Conservation (phyloP, 1,284 basidiomycete genomes). For the Leucoagaricus sp. region DNA sequence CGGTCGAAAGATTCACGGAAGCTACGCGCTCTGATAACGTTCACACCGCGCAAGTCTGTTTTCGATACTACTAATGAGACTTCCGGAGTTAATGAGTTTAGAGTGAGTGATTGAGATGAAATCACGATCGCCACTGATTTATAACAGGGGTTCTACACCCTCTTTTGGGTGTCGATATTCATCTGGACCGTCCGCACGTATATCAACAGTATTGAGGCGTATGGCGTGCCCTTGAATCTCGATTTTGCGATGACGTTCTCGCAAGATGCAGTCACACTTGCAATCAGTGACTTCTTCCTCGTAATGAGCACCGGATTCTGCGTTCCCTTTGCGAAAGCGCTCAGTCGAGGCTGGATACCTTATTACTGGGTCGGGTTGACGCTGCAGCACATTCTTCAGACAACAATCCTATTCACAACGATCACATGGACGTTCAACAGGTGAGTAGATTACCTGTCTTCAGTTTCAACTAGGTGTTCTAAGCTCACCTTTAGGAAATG, state of each 20-base stretch:
- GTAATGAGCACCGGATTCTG: constrained; percentile 76
- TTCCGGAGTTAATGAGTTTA: constrained; percentile 81
- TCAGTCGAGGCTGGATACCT: constrained; percentile 76
- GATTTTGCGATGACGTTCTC: constrained; percentile 90
- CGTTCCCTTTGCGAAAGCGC: constrained; percentile 81
- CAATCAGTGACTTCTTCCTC: constrained; percentile 82
- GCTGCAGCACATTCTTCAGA: constrained; percentile 81
- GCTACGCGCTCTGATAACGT: constrained; percentile 76
- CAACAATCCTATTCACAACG: constrained; percentile 64
- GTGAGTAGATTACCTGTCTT: constrained; percentile 33
- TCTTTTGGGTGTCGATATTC: constrained; percentile 91
- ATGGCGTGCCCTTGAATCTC: constrained; percentile 79
- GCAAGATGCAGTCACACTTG: constrained; percentile 81
- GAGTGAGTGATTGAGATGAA: constrained; percentile 46
- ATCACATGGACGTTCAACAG: constrained; percentile 86
- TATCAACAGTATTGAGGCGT: constrained; percentile 73
- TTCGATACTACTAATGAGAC: constrained; percentile 82
- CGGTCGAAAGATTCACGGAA: constrained; percentile 67
- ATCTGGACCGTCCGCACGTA: constrained; percentile 80
- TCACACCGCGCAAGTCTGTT: constrained; percentile 79
- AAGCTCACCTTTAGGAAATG: constrained; percentile 60
- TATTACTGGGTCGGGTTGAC: constrained; percentile 77
- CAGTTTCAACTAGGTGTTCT: background rate
- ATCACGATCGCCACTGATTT: background rate
- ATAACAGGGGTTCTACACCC: constrained; percentile 82